Evolutionary conservation across 176 grass and related monocot genomes (phyloP), one percentile per base, ranked within the genome.

Genomic region (Areca catechu): DNA sequence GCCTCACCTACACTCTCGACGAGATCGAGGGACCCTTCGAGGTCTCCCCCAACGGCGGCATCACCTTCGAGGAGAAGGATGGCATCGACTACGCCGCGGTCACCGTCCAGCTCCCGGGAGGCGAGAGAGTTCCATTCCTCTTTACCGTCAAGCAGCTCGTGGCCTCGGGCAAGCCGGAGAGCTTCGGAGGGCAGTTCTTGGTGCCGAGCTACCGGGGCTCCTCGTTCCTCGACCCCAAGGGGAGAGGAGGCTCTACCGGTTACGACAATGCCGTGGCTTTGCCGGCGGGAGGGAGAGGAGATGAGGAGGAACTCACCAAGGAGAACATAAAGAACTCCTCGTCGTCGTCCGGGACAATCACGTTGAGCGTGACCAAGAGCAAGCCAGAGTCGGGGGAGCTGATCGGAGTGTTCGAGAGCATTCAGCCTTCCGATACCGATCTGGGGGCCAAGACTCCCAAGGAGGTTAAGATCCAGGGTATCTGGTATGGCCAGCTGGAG

Each of bases 11-110:
- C 80, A 94, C 89, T 9, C 89, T 94, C 3, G 80, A 94, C 74
- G 84, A 94, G 74, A 94, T 94, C 3, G 84, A 94, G 71, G 89
- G 89, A 4, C 89, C 80, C 4, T 77, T 94, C 4, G 89, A 94
- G 62, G 84, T 94, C 24, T 53, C 53, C 49, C 6, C 83, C 23
- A 77, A 88, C 29, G 77, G 80, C 22, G 67, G 22, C 49, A 61
- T 94, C 67, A 88, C 84, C 62, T 94, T 94, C 59, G 80, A 71
- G 67, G 89, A 94, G 80, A 94, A 88, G 75, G 89, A 94, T 22
- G 89, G 80, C 15, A 94, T 94, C 27, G 89, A 94, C 77, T 94
- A 94, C 19, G 89, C 84, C 0, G 89, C 89, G 19, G 80, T 94
- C 61, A 88, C 89, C 20, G 89, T 94, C 71, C 84, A 94, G 67